Percentiles rank a stretch among this genome's conserved stretches.
phyloP scores from a whole-genome alignment of 2,329 filamentous ascomycete species.

The Trichoderma lentiforme region DNA sequence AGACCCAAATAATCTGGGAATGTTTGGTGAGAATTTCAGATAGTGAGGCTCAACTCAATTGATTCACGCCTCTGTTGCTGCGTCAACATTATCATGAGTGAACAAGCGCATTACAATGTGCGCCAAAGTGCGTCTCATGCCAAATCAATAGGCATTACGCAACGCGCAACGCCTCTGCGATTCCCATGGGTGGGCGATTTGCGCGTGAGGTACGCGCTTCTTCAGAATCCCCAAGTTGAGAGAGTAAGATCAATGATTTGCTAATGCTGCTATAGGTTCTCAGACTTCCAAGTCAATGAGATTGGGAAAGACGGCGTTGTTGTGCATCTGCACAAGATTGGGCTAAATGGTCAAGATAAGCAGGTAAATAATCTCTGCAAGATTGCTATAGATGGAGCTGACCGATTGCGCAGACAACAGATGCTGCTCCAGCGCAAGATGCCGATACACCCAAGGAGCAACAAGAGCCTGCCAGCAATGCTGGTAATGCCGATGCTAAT shows the following conservation, averaged over 20 bases:
- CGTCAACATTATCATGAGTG: constrained; percentile 28
- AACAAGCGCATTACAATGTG: constrained; percentile 28
- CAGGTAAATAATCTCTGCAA: neutral
- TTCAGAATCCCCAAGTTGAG: neutral
- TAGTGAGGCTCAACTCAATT: neutral
- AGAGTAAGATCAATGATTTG: neutral
- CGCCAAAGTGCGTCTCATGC: constrained; percentile 34
- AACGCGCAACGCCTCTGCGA: constrained; percentile 37
- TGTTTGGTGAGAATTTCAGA: constrained; percentile 12
- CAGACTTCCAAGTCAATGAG: constrained; percentile 91
- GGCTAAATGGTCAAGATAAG: constrained; percentile 23
- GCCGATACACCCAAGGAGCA: constrained; percentile 17
- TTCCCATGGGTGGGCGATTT: constrained; percentile 40
- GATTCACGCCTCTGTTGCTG: neutral
- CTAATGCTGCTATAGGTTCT: constrained; percentile 56
- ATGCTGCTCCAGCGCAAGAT: neutral
- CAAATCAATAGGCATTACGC: constrained; percentile 38
- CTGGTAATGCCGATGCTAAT: constrained; percentile 21
- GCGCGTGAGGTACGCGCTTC: constrained; percentile 35
- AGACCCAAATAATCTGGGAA: neutral
- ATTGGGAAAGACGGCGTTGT: constrained; percentile 74
- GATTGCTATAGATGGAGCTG: neutral
- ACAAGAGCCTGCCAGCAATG: constrained; percentile 17
- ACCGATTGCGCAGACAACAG: neutral
- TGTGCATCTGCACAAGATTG: constrained; percentile 61